phyloP scores from a whole-genome alignment of 2,329 filamentous ascomycete species.

The Peltaster fructicola region DNA sequence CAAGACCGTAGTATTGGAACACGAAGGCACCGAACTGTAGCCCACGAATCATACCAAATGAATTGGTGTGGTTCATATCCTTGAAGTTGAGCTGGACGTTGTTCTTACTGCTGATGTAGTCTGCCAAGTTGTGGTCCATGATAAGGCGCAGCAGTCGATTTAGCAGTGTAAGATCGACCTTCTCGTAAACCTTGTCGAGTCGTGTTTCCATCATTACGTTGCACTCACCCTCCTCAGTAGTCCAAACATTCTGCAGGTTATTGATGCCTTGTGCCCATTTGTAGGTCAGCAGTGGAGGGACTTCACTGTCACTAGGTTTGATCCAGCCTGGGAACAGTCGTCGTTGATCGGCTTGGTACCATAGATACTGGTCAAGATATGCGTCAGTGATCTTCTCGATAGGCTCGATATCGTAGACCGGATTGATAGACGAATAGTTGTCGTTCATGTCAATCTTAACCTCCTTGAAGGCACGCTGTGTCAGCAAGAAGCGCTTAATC shows the following conservation, averaged over 20 bases:
- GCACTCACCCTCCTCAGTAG: slow-evolving; percentile 82
- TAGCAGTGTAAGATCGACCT: slow-evolving; percentile 89
- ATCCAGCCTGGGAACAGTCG: slow-evolving; percentile 98
- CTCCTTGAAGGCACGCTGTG: slow-evolving; percentile 96
- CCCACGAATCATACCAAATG: slow-evolving; percentile 94
- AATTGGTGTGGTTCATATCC: slow-evolving; percentile 99
- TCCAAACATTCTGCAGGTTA: slow-evolving; percentile 91
- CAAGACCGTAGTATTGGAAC: slow-evolving; percentile 95
- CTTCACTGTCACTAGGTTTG: slow-evolving; percentile 95
- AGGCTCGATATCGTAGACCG: slow-evolving; percentile 95
- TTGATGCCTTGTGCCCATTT: slow-evolving; percentile 99
- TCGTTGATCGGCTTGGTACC: slow-evolving; percentile 96
- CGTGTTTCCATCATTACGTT: slow-evolving; percentile 98
- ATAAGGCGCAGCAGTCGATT: slow-evolving; percentile 86
- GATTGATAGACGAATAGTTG: slow-evolving; percentile 98
- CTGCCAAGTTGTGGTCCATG: slow-evolving; percentile 98
- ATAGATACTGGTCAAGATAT: slow-evolving; percentile 94
- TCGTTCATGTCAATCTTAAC: slow-evolving; percentile 99
- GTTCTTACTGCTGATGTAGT: slow-evolving; percentile 99
- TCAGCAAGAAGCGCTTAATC: slow-evolving; percentile 94
- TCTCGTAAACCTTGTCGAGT: slow-evolving; percentile 97
- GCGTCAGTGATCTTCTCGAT: slow-evolving; percentile 99
- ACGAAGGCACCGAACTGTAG: slow-evolving; percentile 97
- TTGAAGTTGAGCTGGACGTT: slow-evolving; percentile 99
- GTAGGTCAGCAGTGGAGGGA: slow-evolving; percentile 83